Base-by-base conservation (phyloP, 208 protist species). In the Entamoeba nuttalli region DNA sequence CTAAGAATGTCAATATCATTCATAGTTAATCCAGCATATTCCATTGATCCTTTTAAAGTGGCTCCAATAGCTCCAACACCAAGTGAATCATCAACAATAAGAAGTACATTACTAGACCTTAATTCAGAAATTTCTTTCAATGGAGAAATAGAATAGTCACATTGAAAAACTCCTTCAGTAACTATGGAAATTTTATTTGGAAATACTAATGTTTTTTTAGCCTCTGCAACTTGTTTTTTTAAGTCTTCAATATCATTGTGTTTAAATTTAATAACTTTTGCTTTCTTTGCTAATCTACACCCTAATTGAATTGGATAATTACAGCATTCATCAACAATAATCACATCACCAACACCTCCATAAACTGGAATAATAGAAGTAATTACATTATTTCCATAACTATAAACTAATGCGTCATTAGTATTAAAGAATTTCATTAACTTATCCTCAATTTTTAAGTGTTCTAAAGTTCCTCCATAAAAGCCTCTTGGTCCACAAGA, bases 191-290 rank as follows among this genome's bases (percentile, higher is more conserved):
- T 97, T 51, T 98, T 97, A 55, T 96, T 96, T 21, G 25, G 57
- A n/a, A 96, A 62, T 15, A 73, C 53, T 94, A 95, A 14, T 21
- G 94, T 5, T 57, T 95, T 21, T 95, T 95, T 35, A 9, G 57
- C 7, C 51, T 96, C 96, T 95, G 97, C 97, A 14, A 99, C 95
- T 52, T 98, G 71, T 35, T 95, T 84, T 96, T 98, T 97, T 3
- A 99, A 97, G 94, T 98, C 97, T 41, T 96, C 94, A 97, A 99
- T 98, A 97, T 99, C 97, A 96, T 99, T 99, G 96, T 99, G 98
- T 71, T 98, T 97, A 96, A 98, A 99, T 52, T 97, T 97, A 7
- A 96, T 57, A 35, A 98, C 93, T 93, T 97, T 97, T 14, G 97
- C 97, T 94, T 98, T 97, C 19, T 84, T 84, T 9, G 98, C 98